phyloP scores from a whole-genome alignment of 345 rosid species.

The Brassica rapa region DNA sequence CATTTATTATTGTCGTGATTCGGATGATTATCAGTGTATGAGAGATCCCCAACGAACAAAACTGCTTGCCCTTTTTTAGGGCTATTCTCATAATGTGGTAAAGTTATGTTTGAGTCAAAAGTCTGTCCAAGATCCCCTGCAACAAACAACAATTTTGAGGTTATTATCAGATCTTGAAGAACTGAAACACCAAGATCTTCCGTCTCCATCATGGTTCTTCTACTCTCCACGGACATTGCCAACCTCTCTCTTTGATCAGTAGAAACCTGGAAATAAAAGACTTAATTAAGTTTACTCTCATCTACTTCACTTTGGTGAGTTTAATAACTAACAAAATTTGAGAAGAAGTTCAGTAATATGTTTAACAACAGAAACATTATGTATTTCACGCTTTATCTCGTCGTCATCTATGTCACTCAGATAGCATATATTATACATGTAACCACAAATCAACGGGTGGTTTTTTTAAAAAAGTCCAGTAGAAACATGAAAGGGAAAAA shows the following conservation, averaged over 20 bases:
- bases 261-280: constrained; percentile 47
- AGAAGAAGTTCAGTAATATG: neutral
- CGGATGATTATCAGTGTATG: no score
- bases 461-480: neutral
- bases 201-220: constrained; percentile 76
- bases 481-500: neutral
- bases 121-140: no score
- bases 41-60: no score
- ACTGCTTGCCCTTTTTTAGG: no score
- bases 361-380: neutral
- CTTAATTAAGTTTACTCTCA: neutral
- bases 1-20: no score
- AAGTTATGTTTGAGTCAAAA: no score
- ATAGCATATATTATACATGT: neutral
- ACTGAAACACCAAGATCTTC: constrained; percentile 72
- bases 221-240: constrained; percentile 71
- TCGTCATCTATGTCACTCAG: neutral
- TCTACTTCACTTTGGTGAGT: neutral
- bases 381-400: neutral
- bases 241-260: constrained; percentile 71
- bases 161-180: constrained; percentile 66
- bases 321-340: neutral
- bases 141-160: constrained; percentile 17
- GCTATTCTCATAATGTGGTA: no score
- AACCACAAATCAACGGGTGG: neutral